Base-by-base conservation (phyloP, 352 stramenopile species). In the Globisporangium sylvaticum region DNA sequence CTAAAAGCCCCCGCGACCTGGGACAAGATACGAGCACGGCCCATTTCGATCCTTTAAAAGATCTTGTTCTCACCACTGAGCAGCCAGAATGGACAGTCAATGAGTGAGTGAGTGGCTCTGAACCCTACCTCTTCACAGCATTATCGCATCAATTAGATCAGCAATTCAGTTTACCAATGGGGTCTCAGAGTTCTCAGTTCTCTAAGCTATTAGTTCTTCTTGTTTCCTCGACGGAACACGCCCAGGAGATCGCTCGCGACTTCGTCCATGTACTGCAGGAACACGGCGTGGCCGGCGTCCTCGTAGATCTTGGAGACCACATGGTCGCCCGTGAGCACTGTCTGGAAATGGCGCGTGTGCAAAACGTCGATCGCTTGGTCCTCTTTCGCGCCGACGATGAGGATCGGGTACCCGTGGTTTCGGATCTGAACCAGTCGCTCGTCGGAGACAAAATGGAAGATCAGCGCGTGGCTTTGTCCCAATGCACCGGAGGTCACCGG, bases 401-500 rank as follows among this genome's bases (percentile, higher is more conserved):
- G 39, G 39, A 46, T 46, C 15, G 39, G 15, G 39, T 46, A 46
- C 39, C 39, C 39, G 14, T 46, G 39, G 39, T 46, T 14, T 18
- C 14, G 14, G 39, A 46, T 46, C 14, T 20, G 14, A 6, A 3
- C 68, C 14, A 87, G 72, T 14, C 78, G 76, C 50, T 74, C 65
- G 57, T 82, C 73, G 24, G 68, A 78, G 1, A 84, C 73, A 39
- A 76, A 79, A 25, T 84, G 77, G 44, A 68, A 76, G 14, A 79
- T 58, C 32, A 83, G 60, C 1, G 77, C 77, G 0, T 65, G 60
- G 31, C 66, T 71, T 60, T 84, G 77, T 25, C 77, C 75, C 5
- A 84, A 15, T 6, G 58, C 15, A 4, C 58, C 58, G 2, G 34
- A 12, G 3, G 58, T 18, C 24, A 10, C 42, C 1, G 58, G 58